Evolutionary conservation across 306 rosid species (phyloP).

Genomic region (Vigna hirtella): DNA sequence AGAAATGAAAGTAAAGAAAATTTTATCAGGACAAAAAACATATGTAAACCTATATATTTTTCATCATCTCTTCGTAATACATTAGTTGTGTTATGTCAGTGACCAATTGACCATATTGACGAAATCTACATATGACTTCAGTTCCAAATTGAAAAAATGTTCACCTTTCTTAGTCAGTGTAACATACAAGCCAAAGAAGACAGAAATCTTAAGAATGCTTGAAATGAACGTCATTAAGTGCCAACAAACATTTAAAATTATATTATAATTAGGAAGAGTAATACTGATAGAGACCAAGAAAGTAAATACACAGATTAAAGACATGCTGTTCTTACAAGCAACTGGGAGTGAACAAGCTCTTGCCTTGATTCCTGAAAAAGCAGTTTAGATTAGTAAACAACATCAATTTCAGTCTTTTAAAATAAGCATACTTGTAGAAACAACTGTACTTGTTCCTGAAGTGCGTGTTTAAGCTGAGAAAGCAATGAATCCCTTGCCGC

Average conservation of each 20-base stretch:
- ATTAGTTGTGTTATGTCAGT: neutral
- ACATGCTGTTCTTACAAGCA: slow-evolving; percentile 69
- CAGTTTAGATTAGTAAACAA: slow-evolving; percentile 39
- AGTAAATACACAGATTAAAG: slow-evolving; percentile 7
- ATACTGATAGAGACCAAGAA: neutral
- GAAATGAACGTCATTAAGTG: neutral
- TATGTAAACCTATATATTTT: too few species aligned
- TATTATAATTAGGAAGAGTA: neutral
- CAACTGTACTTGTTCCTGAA: slow-evolving; percentile 76
- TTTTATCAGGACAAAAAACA: too few species aligned
- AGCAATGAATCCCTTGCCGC: slow-evolving; percentile 74
- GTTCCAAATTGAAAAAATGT: slow-evolving; percentile 1
- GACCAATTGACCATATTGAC: too few species aligned
- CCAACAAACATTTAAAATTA: slow-evolving; percentile 23
- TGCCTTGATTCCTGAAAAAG: slow-evolving; percentile 82
- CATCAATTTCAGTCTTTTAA: slow-evolving; percentile 20
- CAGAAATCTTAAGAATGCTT: slow-evolving; percentile 21
- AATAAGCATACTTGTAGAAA: slow-evolving; percentile 34
- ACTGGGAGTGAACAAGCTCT: slow-evolving; percentile 65
- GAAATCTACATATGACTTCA: neutral
- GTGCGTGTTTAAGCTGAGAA: slow-evolving; percentile 77
- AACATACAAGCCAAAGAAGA: slow-evolving; percentile 19
- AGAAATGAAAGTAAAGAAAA: too few species aligned
- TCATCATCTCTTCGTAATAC: too few species aligned
- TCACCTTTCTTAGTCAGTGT: neutral